Evolutionary conservation across 495 filamentous ascomycete species (phyloP), one percentile per base, ranked within the genome.

Genomic region (Penicillium pulvis): DNA sequence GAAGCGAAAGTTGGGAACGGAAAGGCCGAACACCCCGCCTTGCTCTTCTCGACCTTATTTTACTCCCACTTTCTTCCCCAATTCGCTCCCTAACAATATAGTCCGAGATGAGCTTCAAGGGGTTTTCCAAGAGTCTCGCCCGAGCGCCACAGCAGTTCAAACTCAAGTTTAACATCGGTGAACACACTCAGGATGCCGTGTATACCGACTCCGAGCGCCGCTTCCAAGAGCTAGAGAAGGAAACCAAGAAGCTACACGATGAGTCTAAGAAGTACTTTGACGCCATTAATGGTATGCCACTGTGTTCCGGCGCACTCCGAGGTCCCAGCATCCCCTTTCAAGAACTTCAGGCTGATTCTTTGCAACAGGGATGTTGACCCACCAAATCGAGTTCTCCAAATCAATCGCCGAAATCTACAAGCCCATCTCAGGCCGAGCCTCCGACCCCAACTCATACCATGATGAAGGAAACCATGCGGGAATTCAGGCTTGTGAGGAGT

Each of bases 311-410:
- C 41, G 16, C 41, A 10, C 23, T 16, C 41, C 31, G 14, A 44
- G 16, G 16, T 28, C 46, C 46, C 19, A 41, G 33, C 16, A 0
- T 36, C 17, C 43, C 30, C 45, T 42, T 30, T n/a, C 19, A 28
- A 20, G 17, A 42, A 33, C 17, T 1, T 20, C 9, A 26, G 45
- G 16, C 24, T 44, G 51, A 44, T 30, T 41, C 17, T n/a, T 10
- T 16, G 26, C 30, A 10, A 16, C 58, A 90, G 87, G 92, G 79
- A 99, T 99, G 94, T 79, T 99, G 63, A 86, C 79, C 73, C 92
- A 97, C 76, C 94, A 99, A 75, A 97, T 98, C 80, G 95, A 95
- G 74, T 99, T 99, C 80, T 95, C 93, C 63, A 87, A 96, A 78
- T 90, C 91, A 35, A 89, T 94, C 75, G 87, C 88, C 47, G 95